A percentile compares a stretch with the other conserved stretches of the same genome.
These are phyloP conservation scores for Pyrenopolyporus hunteri DNA, from an alignment of 495 filamentous ascomycete genomes.

Conservation along the genomic window DNA sequence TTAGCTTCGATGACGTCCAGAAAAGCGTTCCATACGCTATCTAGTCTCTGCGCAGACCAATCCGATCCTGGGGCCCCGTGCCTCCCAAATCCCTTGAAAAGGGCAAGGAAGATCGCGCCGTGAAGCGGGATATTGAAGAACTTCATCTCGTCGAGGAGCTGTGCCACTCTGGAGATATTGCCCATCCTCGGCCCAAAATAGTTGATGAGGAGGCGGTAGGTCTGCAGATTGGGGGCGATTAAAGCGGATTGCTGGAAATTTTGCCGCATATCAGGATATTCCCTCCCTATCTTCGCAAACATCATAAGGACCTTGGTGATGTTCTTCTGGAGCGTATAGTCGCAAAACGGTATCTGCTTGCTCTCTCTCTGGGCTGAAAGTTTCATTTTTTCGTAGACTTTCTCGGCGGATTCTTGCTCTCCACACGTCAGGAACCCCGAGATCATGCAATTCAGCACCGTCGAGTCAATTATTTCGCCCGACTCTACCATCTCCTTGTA, in stretches of 20 bases:
- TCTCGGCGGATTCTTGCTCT: constrained; percentile 73
- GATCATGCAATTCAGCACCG: constrained; percentile 84
- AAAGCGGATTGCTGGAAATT: constrained; percentile 60
- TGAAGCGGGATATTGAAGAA: constrained; percentile 60
- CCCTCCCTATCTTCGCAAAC: constrained; percentile 51
- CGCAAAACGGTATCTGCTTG: constrained; percentile 44
- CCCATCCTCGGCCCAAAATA: constrained; percentile 60
- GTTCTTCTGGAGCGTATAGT: constrained; percentile 55
- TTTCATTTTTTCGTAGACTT: constrained; percentile 85
- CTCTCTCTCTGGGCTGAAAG: constrained; percentile 49
- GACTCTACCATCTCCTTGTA: constrained; percentile 78
- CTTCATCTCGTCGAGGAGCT: constrained; percentile 71
- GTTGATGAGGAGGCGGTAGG: constrained; percentile 68
- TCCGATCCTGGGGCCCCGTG: constrained; percentile 68
- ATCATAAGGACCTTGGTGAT: constrained; percentile 63
- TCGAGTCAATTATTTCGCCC: constrained; percentile 87
- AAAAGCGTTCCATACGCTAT: constrained; percentile 55
- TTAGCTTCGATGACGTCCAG: constrained; percentile 48
- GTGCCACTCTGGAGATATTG: constrained; percentile 60
- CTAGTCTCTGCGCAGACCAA: constrained; percentile 68
- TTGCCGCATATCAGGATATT: constrained; percentile 48
- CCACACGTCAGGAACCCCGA: constrained; percentile 73
- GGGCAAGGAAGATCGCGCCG: constrained; percentile 65
- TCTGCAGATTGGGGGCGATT: constrained; percentile 66
- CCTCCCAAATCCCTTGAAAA: constrained; percentile 77